A percentile compares a stretch with the other conserved stretches of the same genome.
Evolutionary conservation across 1,284 basidiomycete genomes (phyloP).

Genomic region (Cutaneotrichosporon curvatum): DNA sequence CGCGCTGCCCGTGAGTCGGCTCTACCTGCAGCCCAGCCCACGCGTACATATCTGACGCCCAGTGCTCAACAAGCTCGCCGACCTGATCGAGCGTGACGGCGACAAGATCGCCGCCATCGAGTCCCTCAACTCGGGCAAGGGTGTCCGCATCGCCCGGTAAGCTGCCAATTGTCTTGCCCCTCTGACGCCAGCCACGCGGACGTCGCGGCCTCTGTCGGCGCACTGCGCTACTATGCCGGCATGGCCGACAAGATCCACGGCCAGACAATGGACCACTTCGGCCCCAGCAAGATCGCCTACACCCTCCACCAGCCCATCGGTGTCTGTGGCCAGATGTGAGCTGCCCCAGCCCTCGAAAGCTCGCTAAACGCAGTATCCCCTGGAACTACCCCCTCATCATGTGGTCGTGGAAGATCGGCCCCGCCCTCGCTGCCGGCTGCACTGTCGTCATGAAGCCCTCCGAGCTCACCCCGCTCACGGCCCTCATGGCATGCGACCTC

Average conservation of each 20-base stretch:
- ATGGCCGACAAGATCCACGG: conserved; percentile 61
- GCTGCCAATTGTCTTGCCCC: conserved; percentile 5
- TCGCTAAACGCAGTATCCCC: conserved; percentile 76
- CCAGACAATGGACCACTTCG: conserved; percentile 37
- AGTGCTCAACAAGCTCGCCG: conserved; percentile 75
- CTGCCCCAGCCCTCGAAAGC: conserved; percentile 1
- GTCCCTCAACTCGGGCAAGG: conserved; percentile 74
- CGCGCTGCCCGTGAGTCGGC: conserved; percentile 56
- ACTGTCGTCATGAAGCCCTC: conserved; percentile 59
- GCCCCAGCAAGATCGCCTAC: conserved; percentile 65
- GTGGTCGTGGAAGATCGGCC: conserved; percentile 89
- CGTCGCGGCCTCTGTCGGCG: conserved; percentile 70
- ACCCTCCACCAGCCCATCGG: conserved; percentile 90
- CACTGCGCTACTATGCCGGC: conserved; percentile 69
- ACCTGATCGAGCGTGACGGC: conserved; percentile 77
- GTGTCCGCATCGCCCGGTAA: conserved; percentile 63
- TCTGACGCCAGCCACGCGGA: conserved; percentile 64
- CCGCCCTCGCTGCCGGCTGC: conserved; percentile 66
- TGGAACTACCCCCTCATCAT: conserved; percentile 91
- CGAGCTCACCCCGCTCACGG: conserved; percentile 83
- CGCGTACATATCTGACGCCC: neutral
- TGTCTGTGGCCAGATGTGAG: conserved; percentile 72
- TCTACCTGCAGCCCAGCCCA: too few relatives aligned
- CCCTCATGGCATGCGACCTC: conserved; percentile 54
- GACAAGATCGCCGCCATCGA: conserved; percentile 64